Conservation (phyloP, 1,139 yeast species). For the Hanseniaspora sp. region DNA sequence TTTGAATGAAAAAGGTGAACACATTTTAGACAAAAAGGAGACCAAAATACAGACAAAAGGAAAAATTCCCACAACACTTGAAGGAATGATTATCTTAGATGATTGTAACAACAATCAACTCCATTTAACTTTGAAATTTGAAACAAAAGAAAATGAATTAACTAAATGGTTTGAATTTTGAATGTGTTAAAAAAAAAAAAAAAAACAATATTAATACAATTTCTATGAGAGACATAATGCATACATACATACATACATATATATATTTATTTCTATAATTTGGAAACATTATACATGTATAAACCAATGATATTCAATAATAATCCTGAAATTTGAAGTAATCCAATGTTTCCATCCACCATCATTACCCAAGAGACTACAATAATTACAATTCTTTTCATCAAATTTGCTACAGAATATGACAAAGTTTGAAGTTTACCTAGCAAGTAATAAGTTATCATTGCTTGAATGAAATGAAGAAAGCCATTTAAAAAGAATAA, state of each 20-base stretch:
- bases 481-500: slow-evolving; percentile 47
- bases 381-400: slow-evolving; percentile 81
- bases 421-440: slow-evolving; percentile 88
- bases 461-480: slow-evolving; percentile 76
- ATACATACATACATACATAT: neutral
- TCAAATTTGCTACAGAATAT: slow-evolving; percentile 81
- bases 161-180: neutral
- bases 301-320: slow-evolving; percentile 25
- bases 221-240: neutral
- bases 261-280: slow-evolving; percentile 14
- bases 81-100: neutral
- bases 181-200: neutral
- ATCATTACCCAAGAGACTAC: slow-evolving; percentile 45
- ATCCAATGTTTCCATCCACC: slow-evolving; percentile 20
- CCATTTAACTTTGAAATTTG: neutral
- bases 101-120: neutral
- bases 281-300: slow-evolving; percentile 26
- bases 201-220: neutral
- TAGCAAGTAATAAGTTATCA: slow-evolving; percentile 78
- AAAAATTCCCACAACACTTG: neutral
- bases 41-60: neutral
- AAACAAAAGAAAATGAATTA: neutral
- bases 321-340: slow-evolving; percentile 24
- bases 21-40: neutral
- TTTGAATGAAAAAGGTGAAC: neutral